Base-by-base conservation (phyloP, 2,329 filamentous ascomycete genomes). In the Penicillium olsonii region DNA sequence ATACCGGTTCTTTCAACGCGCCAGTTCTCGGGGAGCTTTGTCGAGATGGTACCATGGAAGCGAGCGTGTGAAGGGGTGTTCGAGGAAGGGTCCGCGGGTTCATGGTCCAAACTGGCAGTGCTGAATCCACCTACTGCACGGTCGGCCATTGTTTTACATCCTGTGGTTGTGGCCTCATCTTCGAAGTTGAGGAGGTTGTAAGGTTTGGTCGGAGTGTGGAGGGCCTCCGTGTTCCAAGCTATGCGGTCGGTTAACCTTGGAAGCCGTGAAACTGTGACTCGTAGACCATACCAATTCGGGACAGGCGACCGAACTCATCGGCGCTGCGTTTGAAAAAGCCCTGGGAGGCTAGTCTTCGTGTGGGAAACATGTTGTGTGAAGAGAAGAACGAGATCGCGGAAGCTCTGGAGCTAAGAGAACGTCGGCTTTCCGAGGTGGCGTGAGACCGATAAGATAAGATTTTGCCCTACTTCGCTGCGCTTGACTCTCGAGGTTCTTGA, bases 11-110 rank as follows among this genome's bases (percentile, higher is more conserved):
- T 62, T 47, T 75, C 68, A 1, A 75, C 65, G 10, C 69, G 64
- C 71, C 72, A 75, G 45, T 92, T 81, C 10, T 77, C 73, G 0
- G 94, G 94, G 1, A 99, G 82, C 48, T 89, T 84, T 11, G 87
- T 95, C 2, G 90, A 96, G 66, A 99, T 97, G 48, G 70, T 83
- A 56, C 94, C 94, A 73, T 92, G 84, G 75, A 97, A 99, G 53
- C 87, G 83, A 15, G 85, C 84, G 72, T 95, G 88, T 24, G 84
- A 76, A 17, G 82, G 82, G 38, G 59, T 63, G 45, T 69, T 68
- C 5, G 69, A 63, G 2, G 69, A 59, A 20, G 68, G 54, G 18
- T 80, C 75, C 3, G 70, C 72, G n/a, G 74, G 74, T 34, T 84
- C 75, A 67, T 84, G 85, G 61, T 92, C 87, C 52, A 97, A 77